Evolutionary conservation across 169 alveolate species (phyloP).

Genomic region (Plasmodium sp.): DNA sequence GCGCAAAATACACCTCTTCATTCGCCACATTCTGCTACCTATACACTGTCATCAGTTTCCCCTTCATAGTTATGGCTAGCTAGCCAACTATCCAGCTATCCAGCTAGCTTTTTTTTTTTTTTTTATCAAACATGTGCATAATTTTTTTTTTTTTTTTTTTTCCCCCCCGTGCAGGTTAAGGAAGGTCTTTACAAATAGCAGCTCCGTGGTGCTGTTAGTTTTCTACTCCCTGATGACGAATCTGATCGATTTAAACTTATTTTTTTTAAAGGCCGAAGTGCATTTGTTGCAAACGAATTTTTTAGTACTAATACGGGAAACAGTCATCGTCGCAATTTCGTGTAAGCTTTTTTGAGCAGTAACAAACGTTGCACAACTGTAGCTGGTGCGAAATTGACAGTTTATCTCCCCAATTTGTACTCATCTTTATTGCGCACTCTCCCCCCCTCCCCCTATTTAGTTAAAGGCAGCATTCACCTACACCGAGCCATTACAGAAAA

Average conservation of each 20-base stretch:
- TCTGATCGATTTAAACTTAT: conserved; percentile 29
- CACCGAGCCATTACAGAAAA: neutral
- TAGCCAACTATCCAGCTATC: neutral
- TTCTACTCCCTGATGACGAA: neutral
- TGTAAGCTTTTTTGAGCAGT: neutral
- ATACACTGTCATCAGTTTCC: neutral
- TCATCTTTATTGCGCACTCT: neutral
- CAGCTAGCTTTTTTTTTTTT: conserved; percentile 11
- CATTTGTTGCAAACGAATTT: neutral
- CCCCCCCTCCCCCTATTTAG: neutral
- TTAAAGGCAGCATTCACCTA: neutral
- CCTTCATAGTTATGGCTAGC: neutral
- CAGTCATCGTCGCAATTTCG: neutral
- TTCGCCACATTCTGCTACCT: neutral
- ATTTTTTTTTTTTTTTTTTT: neutral
- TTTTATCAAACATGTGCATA: conserved; percentile 6
- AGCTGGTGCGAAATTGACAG: neutral
- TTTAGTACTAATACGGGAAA: neutral
- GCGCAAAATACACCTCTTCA: neutral
- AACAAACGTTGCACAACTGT: neutral
- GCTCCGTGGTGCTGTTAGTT: neutral
- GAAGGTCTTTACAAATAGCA: conserved; percentile 20
- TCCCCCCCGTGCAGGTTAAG: neutral
- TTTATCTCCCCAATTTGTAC: neutral
- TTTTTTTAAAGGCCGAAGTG: conserved; percentile 49